phyloP scores from a whole-genome alignment of 2,329 filamentous ascomycete species.

The Neurospora crassa region DNA sequence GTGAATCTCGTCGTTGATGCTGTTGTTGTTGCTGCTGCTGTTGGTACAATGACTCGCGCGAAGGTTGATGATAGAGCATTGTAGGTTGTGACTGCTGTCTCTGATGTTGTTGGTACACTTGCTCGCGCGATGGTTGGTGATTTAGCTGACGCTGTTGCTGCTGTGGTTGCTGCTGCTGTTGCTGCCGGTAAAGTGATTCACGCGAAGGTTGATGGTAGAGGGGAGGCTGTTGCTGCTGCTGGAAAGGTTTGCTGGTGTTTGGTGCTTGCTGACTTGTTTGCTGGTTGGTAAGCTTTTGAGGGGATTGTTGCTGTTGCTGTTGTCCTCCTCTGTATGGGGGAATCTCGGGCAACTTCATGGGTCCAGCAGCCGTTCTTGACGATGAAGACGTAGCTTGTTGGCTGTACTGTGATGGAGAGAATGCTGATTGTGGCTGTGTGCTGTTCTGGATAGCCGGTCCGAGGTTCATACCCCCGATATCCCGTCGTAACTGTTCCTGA shows the following conservation, averaged over 20 bases:
- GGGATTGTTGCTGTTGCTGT: conserved; percentile 7
- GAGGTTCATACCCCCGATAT: conserved; percentile 49
- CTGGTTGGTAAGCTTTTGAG: conserved; percentile 1
- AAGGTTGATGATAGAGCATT: conserved; percentile 14
- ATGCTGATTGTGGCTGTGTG: not conserved
- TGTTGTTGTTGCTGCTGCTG: conserved; percentile 20
- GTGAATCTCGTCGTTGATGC: conserved; percentile 19
- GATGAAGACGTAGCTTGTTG: not conserved
- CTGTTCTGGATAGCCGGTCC: conserved; percentile 24
- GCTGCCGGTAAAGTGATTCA: conserved; percentile 11
- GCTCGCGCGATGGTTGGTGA: conserved; percentile 5
- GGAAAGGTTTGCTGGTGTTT: not conserved
- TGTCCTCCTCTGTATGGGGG: conserved; percentile 4
- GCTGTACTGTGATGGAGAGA: not conserved
- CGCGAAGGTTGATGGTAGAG: not conserved
- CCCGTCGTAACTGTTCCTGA: conserved; percentile 54
- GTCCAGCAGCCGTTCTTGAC: not conserved
- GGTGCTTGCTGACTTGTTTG: not conserved
- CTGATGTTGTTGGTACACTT: not conserved
- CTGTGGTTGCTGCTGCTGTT: conserved; percentile 12
- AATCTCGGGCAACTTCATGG: conserved; percentile 7
- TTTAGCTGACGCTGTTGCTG: conserved; percentile 13
- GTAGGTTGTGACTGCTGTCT: conserved; percentile 6
- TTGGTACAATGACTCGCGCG: conserved; percentile 13
- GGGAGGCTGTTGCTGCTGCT: conserved; percentile 24